Conservation (phyloP, 768 basidiomycete genomes). For the Infundibulicybe gibba region DNA sequence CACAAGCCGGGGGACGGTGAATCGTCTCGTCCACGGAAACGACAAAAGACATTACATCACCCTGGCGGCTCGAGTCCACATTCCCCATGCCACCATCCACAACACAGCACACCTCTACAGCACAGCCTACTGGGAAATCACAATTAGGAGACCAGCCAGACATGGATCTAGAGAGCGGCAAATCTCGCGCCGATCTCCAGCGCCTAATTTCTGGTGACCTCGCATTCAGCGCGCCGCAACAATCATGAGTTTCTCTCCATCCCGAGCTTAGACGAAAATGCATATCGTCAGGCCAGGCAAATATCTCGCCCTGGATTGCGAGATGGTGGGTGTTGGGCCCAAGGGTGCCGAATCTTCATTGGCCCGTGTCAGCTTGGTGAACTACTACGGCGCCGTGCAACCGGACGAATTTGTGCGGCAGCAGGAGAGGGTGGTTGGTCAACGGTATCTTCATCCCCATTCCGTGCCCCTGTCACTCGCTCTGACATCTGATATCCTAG, state of each 20-base stretch:
- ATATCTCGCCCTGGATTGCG: constrained; percentile 88
- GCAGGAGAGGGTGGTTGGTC: constrained; percentile 87
- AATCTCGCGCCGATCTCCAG: constrained; percentile 42
- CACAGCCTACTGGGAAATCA: constrained; percentile 3
- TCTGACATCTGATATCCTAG: constrained; percentile 31
- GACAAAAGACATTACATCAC: constrained; percentile 22
- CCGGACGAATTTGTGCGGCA: constrained; percentile 87
- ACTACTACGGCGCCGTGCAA: constrained; percentile 76
- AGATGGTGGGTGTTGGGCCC: constrained; percentile 95
- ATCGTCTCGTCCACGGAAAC: constrained; percentile 14
- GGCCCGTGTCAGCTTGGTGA: constrained; percentile 87
- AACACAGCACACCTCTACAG: constrained; percentile 28
- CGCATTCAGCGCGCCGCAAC: constrained; percentile 34
- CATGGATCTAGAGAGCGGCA: constrained; percentile 37
- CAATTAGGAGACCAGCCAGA: constrained; percentile 9
- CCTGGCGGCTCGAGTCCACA: not conserved
- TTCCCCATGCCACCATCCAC: constrained; percentile 10
- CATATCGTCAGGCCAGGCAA: constrained; percentile 52
- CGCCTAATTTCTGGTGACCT: constrained; percentile 51
- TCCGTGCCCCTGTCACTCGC: not conserved
- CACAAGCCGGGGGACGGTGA: constrained; percentile 4
- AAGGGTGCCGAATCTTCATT: constrained; percentile 62
- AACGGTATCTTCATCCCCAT: constrained; percentile 47
- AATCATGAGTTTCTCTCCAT: constrained; percentile 33
- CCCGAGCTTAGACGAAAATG: not conserved